These are phyloP conservation scores for Trichoderma endophyticum DNA, from an alignment of 2,329 filamentous ascomycete species.

Conservation along the genomic window DNA sequence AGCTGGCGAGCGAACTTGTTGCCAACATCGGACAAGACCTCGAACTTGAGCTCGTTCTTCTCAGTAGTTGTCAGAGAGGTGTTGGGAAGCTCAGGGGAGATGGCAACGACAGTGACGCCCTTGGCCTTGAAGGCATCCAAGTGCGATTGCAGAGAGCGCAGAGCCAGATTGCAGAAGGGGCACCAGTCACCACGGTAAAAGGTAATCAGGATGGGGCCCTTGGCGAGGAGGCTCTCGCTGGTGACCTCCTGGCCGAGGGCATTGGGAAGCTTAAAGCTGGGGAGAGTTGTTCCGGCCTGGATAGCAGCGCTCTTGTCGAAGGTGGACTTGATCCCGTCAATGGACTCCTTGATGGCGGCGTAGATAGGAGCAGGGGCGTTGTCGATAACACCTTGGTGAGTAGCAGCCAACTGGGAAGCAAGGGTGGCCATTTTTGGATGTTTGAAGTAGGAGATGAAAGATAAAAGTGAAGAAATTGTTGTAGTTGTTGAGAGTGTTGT, in stretches of 20 bases:
- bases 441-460: not conserved
- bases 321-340: not conserved
- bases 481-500: not conserved
- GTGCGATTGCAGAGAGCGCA: not conserved
- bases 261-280: not conserved
- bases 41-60: conserved; percentile 8
- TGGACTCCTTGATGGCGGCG: not conserved
- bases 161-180: not conserved
- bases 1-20: conserved; percentile 5
- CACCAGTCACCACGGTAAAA: conserved; percentile 10
- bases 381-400: not conserved
- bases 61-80: not conserved
- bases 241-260: not conserved
- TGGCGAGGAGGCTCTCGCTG: not conserved
- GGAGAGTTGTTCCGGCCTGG: not conserved
- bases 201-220: conserved; percentile 1
- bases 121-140: not conserved
- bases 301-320: not conserved
- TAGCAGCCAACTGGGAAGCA: not conserved
- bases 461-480: not conserved
- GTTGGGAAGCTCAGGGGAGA: conserved; percentile 4
- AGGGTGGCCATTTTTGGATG: not conserved
- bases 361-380: not conserved
- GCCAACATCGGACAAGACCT: not conserved
- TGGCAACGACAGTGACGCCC: not conserved